Evolutionary conservation across 345 rosid species (phyloP).

Genomic region (Lagerstroemia speciosa): DNA sequence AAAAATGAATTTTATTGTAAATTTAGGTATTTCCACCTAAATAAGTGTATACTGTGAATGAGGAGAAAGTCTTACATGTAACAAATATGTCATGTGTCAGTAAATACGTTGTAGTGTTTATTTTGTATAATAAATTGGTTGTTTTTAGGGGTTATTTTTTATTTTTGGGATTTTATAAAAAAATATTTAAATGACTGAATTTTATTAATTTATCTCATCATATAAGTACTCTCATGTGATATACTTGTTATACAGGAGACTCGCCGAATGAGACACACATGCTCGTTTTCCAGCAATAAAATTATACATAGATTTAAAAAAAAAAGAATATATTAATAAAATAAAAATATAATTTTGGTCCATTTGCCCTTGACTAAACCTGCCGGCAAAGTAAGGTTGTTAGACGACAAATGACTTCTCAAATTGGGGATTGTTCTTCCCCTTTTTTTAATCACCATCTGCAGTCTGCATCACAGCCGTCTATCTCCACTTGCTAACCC

Average conservation of each 20-base stretch:
- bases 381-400: slow-evolving; percentile 15
- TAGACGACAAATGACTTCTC: not conserved
- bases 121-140: too few species aligned
- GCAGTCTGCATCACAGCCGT: not conserved
- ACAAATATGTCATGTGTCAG: too few species aligned
- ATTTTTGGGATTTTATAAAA: too few species aligned
- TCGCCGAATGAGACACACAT: not conserved
- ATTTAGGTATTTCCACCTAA: too few species aligned
- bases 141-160: too few species aligned
- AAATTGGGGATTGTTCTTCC: not conserved
- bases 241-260: too few species aligned
- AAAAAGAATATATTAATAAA: not conserved
- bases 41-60: too few species aligned
- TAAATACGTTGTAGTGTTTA: too few species aligned
- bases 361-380: not conserved
- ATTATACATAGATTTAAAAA: not conserved
- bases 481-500: not conserved
- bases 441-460: not conserved
- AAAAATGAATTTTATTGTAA: too few species aligned
- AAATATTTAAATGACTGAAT: too few species aligned
- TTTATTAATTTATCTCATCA: not conserved
- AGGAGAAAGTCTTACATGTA: too few species aligned
- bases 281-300: not conserved
- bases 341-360: not conserved
- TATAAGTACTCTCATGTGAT: too few species aligned